Percentiles rank a stretch among this genome's conserved stretches.
These are phyloP conservation scores for Fusarium luffae DNA, from an alignment of 2,329 filamentous ascomycete genomes.

Conservation along the genomic window DNA sequence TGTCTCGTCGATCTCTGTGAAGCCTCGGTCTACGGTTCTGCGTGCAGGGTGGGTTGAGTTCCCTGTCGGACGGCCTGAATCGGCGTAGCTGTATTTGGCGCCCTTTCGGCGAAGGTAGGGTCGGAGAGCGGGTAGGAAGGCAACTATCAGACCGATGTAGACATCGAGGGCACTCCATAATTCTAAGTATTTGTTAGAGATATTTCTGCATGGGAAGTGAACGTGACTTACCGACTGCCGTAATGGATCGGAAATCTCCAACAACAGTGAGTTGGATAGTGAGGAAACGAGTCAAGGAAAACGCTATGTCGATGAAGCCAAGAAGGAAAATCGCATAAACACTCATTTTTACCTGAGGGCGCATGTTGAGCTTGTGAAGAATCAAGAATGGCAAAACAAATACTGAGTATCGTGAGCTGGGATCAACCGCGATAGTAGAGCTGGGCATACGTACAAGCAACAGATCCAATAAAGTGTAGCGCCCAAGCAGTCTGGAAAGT, in stretches of 20 bases:
- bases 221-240: conserved; percentile 21
- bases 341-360: conserved; percentile 18
- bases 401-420: background rate
- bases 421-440: fast-evolving
- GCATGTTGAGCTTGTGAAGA: conserved; percentile 31
- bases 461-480: conserved; percentile 23
- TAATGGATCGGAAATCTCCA: conserved; percentile 27
- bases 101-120: conserved; percentile 30
- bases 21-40: conserved; percentile 13
- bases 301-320: conserved; percentile 34
- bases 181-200: background rate
- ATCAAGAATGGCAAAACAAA: conserved; percentile 23
- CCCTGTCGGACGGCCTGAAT: conserved; percentile 6
- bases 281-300: conserved; percentile 36
- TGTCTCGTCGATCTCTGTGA: conserved; percentile 33
- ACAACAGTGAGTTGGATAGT: conserved; percentile 11
- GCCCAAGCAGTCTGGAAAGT: conserved; percentile 32
- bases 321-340: conserved; percentile 36
- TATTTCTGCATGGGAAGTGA: fast-evolving
- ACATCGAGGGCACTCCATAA: conserved; percentile 36
- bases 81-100: conserved; percentile 15
- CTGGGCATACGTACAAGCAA: conserved; percentile 1
- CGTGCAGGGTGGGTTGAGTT: conserved; percentile 8
- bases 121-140: conserved; percentile 36
- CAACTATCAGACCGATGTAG: conserved; percentile 35